Evolutionary conservation across 2,329 filamentous ascomycete genomes (phyloP), one percentile per base, ranked within the genome.

Genomic region (Daldinia sp.): DNA sequence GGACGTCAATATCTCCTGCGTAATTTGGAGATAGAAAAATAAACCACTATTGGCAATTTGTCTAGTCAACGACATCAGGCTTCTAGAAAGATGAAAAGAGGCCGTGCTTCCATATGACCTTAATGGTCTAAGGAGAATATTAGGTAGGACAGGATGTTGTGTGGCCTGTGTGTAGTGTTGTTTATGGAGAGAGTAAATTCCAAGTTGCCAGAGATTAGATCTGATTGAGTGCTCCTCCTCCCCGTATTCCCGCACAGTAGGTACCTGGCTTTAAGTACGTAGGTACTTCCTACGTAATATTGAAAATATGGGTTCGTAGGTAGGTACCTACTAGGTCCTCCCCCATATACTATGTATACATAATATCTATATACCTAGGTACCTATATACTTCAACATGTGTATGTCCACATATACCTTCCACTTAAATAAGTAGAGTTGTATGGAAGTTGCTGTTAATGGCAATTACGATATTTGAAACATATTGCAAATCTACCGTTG

Each of bases 1-100:
- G 73, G 72, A 70, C 69, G 67, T 47, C 25, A 51, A 35, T 53
- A 66, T 66, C 67, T 71, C 69, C 68, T 73, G 69, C 68, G 64
- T 53, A 70, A 73, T 73, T 73, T 74, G 63, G 58, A 64, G 65
- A 65, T 61, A 49, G 54, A 50, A n/a, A n/a, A n/a, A n/a, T n/a
- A n/a, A 61, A 45, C 63, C 48, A 60, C 48, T 39, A 52, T 50
- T 61, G 53, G 51, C 54, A 54, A 66, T 61, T 59, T 67, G 66
- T 61, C 63, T 58, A 65, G 53, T 70, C 61, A 55, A 63, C 62
- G 66, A 62, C 47, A 63, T 65, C 50, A 43, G 61, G 52, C 64
- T 68, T 67, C 64, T 67, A 64, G 63, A 68, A 66, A 58, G 56
- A 30, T 21, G 51, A 58, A 68, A 66, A 58, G 54, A n/a, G 30